phyloP scores from a whole-genome alignment of 805 yeast genomes.

The Starmerella geochares region DNA sequence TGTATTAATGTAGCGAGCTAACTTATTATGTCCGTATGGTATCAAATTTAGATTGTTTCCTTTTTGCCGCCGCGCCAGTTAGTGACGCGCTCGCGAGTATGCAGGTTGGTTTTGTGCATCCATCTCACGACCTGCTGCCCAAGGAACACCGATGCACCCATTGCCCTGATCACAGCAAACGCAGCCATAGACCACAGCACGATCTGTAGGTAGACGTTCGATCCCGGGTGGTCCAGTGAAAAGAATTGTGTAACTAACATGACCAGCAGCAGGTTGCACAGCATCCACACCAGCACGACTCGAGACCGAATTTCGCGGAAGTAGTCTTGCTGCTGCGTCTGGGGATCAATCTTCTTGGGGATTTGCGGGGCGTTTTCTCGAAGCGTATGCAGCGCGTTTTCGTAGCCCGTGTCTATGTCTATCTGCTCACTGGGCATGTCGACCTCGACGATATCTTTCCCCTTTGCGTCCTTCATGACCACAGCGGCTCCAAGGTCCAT shows the following conservation, averaged over 20 bases:
- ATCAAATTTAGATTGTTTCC: neutral
- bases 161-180: conserved; percentile 68
- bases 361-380: conserved; percentile 59
- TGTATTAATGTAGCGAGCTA: too few relatives aligned
- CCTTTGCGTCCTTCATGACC: conserved; percentile 61
- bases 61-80: conserved; percentile 9
- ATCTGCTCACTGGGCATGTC: conserved; percentile 60
- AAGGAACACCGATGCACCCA: conserved; percentile 69
- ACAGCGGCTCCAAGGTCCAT: conserved; percentile 71
- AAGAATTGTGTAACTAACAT: conserved; percentile 84
- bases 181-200: conserved; percentile 90
- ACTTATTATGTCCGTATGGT: neutral
- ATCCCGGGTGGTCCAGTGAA: conserved; percentile 50
- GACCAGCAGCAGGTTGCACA: conserved; percentile 66
- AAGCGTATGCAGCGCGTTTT: conserved; percentile 60
- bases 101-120: conserved; percentile 25
- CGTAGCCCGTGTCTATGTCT: conserved; percentile 74
- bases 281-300: conserved; percentile 92
- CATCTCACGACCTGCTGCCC: conserved; percentile 31
- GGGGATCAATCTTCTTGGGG: conserved; percentile 35
- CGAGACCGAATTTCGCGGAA: conserved; percentile 90
- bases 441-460: conserved; percentile 72
- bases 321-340: conserved; percentile 54
- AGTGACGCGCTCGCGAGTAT: conserved; percentile 17
- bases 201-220: conserved; percentile 68